phyloP scores from a whole-genome alignment of 345 rosid species.

The Mallotus nudiflorus region DNA sequence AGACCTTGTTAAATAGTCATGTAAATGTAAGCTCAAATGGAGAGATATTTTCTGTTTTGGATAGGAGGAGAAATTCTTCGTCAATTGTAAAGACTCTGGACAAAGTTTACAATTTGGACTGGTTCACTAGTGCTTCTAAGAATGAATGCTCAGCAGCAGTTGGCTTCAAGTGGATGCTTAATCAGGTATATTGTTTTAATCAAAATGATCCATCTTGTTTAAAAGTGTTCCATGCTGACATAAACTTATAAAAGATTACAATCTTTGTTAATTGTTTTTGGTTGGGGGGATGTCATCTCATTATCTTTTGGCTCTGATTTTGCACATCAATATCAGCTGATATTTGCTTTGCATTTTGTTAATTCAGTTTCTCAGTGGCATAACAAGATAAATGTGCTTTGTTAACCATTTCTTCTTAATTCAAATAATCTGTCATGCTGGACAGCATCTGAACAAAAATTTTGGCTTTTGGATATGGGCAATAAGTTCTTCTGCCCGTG shows the following conservation, averaged over 20 bases:
- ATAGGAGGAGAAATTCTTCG: conserved; percentile 65
- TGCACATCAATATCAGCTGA: conserved; percentile 4
- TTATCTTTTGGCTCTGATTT: not conserved
- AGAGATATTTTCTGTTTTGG: conserved; percentile 71
- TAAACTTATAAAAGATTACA: not conserved
- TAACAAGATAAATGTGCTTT: conserved; percentile 1
- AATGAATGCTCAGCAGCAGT: conserved; percentile 93
- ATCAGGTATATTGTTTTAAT: conserved; percentile 56
- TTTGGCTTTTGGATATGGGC: not conserved
- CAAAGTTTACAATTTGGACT: conserved; percentile 83
- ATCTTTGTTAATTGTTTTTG: not conserved
- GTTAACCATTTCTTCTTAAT: conserved; percentile 1
- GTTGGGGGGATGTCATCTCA: too few relatives aligned
- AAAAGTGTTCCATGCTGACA: not conserved
- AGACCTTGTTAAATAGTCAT: conserved; percentile 92
- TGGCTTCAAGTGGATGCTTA: conserved; percentile 99
- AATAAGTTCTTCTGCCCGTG: not conserved
- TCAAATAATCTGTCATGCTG: not conserved
- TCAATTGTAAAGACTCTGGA: conserved; percentile 65
- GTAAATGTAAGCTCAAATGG: conserved; percentile 89
- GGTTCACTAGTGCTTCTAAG: conserved; percentile 88
- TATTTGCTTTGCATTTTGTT: not conserved
- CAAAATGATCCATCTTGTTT: not conserved
- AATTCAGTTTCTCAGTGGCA: conserved; percentile 7
- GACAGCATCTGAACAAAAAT: not conserved